Evolutionary conservation across 345 rosid species (phyloP), one percentile per base, ranked within the genome.

Genomic region (Adansonia digitata): DNA sequence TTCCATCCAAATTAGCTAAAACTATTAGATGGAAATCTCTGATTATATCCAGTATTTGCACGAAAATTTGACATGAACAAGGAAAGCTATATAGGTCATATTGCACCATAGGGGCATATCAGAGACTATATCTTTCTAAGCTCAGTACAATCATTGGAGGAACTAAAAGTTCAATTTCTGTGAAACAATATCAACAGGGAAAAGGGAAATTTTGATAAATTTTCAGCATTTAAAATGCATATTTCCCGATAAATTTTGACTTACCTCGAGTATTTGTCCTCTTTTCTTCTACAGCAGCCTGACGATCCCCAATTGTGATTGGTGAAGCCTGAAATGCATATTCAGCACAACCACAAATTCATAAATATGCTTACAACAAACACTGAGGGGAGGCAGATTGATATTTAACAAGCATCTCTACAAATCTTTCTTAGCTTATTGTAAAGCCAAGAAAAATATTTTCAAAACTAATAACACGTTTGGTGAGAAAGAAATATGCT

Each of bases 261-360:
- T 77, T 76, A 82, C 92, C 92, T 78, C 86, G 86, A 72, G 83
- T 79, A 37, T 81, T 88, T 40, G 90, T 83, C 84, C 90, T 85
- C 82, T 88, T 88, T 75, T 83, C 90, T 80, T 88, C 89, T 17
- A 88, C 81, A 60, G 75, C 81, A 9, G 89, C 90, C 53, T 22
- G 78, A 5, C 59, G 79, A 82, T 82, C 88, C 81, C 87, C 88
- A 55, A 88, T 74, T 46, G 24, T 79, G 35, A 88, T 65, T 12
- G 89, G 86, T 13, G 92, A 85, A 75, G 88, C 87, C 92, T 88
- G 85, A 65, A 82, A 78, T 59, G 77, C 73, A n/a, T 26, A 77
- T 71, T 57, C 61, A 18, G 70, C 43, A 49, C 5, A 31, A n/a
- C 17, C 17, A 26, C 24, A 56, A 59, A 18, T 39, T 35, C 1